These are phyloP conservation scores for Cephalotrichum gorgonifer DNA, from an alignment of 2,329 filamentous ascomycete genomes.

Conservation along the genomic window DNA sequence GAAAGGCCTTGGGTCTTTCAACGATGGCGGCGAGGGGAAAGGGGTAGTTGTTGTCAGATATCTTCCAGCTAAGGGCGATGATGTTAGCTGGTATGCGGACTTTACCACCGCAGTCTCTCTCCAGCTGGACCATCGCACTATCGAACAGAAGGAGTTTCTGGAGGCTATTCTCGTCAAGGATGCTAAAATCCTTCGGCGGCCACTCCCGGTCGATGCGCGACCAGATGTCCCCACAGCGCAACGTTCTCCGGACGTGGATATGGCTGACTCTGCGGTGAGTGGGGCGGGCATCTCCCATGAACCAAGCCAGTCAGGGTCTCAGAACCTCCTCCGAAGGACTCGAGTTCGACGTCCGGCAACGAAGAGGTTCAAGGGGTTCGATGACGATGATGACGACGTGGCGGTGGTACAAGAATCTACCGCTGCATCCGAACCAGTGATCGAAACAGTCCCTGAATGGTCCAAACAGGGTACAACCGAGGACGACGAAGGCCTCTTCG, in stretches of 20 bases:
- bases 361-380: constrained; percentile 66
- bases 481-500: constrained; percentile 41
- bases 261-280: neutral
- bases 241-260: neutral
- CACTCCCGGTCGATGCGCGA: constrained; percentile 41
- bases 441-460: constrained; percentile 1
- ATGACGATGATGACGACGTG: constrained; percentile 29
- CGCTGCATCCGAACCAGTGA: constrained; percentile 7
- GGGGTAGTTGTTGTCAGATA: constrained; percentile 74
- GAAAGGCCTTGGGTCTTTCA: constrained; percentile 57
- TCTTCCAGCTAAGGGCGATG: constrained; percentile 43
- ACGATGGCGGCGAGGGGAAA: constrained; percentile 51
- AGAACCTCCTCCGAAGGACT: constrained; percentile 14
- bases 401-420: constrained; percentile 8
- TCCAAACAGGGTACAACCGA: constrained; percentile 9
- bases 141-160: constrained; percentile 85
- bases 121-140: constrained; percentile 67
- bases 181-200: constrained; percentile 58
- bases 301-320: constrained; percentile 5
- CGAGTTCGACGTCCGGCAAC: constrained; percentile 30
- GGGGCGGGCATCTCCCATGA: neutral
- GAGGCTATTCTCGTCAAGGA: constrained; percentile 81
- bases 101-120: constrained; percentile 62
- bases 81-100: constrained; percentile 55
- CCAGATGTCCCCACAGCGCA: neutral